Conservation (phyloP, 208 protist species). For the Phytomonas sp. region DNA sequence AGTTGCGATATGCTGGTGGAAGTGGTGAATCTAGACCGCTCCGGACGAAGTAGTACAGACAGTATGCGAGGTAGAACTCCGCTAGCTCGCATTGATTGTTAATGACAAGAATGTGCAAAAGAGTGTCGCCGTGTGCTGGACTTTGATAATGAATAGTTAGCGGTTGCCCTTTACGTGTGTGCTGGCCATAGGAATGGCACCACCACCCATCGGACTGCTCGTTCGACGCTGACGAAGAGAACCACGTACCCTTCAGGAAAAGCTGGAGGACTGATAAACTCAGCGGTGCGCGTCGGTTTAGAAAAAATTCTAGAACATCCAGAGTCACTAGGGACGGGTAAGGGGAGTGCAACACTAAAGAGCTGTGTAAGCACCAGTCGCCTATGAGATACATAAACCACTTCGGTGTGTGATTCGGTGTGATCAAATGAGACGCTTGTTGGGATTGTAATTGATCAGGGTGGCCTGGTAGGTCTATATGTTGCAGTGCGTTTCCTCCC, state of each 20-base stretch:
- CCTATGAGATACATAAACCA: slow-evolving; percentile 56
- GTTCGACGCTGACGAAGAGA: background rate
- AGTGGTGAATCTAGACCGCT: slow-evolving; percentile 21
- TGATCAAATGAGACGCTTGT: background rate
- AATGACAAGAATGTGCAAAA: slow-evolving; percentile 73
- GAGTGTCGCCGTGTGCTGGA: slow-evolving; percentile 39
- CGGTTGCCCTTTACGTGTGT: slow-evolving; percentile 7
- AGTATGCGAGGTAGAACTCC: slow-evolving; percentile 66
- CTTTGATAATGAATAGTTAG: slow-evolving; percentile 32
- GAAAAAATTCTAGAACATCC: slow-evolving; percentile 49
- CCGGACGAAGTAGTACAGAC: slow-evolving; percentile 39
- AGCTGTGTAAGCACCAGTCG: slow-evolving; percentile 74
- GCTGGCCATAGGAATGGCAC: background rate
- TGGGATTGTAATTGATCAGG: background rate
- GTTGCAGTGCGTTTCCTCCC: background rate
- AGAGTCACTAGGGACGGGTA: slow-evolving; percentile 48
- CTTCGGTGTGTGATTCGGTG: background rate
- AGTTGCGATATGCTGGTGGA: background rate
- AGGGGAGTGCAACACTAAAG: slow-evolving; percentile 50
- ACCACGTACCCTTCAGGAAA: slow-evolving; percentile 34
- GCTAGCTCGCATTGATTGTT: slow-evolving; percentile 68
- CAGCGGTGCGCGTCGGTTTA: slow-evolving; percentile 54
- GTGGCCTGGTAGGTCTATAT: background rate
- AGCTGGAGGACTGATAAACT: slow-evolving; percentile 60
- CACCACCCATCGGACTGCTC: slow-evolving; percentile 13